Evolutionary conservation across 257 asterid genomes (phyloP).

Genomic region (Scutellaria barbata): DNA sequence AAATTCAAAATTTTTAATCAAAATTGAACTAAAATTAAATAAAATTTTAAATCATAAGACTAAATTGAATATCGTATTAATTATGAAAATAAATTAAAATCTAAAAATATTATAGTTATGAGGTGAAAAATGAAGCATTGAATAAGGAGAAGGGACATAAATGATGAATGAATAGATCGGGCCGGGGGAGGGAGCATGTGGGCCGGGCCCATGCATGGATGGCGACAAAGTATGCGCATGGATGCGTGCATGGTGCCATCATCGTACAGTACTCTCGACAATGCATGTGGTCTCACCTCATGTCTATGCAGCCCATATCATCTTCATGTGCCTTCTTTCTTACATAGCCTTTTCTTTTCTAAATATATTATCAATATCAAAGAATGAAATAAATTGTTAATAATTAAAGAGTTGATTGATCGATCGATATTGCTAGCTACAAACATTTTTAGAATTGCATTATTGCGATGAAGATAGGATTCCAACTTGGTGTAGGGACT

Average conservation of each 20-base stretch:
- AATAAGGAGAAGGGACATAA: no score
- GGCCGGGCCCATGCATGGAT: slow-evolving; percentile 17
- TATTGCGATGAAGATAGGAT: slow-evolving; percentile 34
- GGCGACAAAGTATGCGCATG: slow-evolving; percentile 45
- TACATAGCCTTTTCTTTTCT: no score
- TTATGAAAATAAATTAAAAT: no score
- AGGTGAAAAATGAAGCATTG: no score
- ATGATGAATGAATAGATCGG: no score
- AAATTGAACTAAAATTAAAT: no score
- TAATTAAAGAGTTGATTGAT: slow-evolving; percentile 30
- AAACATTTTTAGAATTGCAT: slow-evolving; percentile 15
- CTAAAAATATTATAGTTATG: no score
- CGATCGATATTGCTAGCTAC: slow-evolving; percentile 31
- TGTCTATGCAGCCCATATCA: slow-evolving; percentile 46
- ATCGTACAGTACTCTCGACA: slow-evolving; percentile 31
- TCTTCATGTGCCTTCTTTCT: slow-evolving; percentile 26
- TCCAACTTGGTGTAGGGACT: slow-evolving; percentile 43
- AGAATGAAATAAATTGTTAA: slow-evolving; percentile 3
- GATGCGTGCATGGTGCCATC: slow-evolving; percentile 39
- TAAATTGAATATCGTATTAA: no score
- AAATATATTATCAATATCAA: no score
- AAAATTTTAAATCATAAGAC: no score
- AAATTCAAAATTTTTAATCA: no score
- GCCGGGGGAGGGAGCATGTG: no score
- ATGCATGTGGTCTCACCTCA: slow-evolving; percentile 42